Conservation (phyloP, 2,329 filamentous ascomycete species). For the Pseudogymnoascus verrucosus region DNA sequence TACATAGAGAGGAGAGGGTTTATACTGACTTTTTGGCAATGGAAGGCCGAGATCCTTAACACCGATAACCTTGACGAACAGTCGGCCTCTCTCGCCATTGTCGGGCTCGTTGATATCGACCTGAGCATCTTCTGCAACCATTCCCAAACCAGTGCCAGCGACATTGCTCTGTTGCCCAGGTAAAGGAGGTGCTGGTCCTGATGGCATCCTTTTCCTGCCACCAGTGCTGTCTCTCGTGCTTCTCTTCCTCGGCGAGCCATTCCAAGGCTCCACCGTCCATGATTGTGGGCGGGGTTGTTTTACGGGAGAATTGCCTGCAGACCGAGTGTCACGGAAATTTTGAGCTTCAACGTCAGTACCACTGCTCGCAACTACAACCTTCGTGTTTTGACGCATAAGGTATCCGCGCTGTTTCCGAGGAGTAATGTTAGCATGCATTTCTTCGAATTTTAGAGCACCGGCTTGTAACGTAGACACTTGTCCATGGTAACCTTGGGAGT, state of each 20-base stretch:
- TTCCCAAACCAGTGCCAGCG: constrained; percentile 47
- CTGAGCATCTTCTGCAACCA: constrained; percentile 60
- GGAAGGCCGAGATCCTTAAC: constrained; percentile 93
- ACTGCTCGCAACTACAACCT: constrained; percentile 83
- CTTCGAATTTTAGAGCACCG: neutral
- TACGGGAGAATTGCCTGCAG: constrained; percentile 59
- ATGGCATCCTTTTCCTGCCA: constrained; percentile 30
- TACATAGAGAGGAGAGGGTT: neutral
- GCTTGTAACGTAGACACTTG: constrained; percentile 35
- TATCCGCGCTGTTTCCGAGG: constrained; percentile 81
- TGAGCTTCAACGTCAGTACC: constrained; percentile 53
- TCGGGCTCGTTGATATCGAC: constrained; percentile 40
- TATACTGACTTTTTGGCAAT: constrained; percentile 70
- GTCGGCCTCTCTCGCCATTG: constrained; percentile 74
- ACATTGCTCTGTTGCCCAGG: constrained; percentile 81
- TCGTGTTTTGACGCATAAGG: constrained; percentile 97
- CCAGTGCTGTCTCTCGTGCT: constrained; percentile 52
- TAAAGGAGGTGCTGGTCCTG: constrained; percentile 67
- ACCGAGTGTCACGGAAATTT: constrained; percentile 45
- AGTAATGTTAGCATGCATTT: constrained; percentile 53
- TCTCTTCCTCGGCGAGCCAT: constrained; percentile 63
- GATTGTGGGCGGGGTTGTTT: constrained; percentile 79
- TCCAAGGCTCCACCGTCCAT: constrained; percentile 97
- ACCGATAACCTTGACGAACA: constrained; percentile 98
- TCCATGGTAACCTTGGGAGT: constrained; percentile 27